phyloP scores from a whole-genome alignment of 768 basidiomycete genomes.

The Trametes cinnabarina region DNA sequence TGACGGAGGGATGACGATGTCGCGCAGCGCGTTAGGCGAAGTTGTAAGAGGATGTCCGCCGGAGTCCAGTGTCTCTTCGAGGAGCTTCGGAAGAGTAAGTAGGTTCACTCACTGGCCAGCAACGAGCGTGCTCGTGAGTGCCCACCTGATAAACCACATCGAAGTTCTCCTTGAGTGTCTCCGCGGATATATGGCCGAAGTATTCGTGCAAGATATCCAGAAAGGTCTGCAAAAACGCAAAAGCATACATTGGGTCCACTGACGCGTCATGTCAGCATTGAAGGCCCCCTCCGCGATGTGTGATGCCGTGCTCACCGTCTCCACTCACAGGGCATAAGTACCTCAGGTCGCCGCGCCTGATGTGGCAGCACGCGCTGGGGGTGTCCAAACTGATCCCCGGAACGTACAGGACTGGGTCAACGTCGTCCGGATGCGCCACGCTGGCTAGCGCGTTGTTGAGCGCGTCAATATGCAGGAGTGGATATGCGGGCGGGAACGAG shows the following conservation, averaged over 20 bases:
- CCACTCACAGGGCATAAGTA: slow-evolving; percentile 80
- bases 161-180: slow-evolving; percentile 85
- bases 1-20: slow-evolving; percentile 91
- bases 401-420: slow-evolving; percentile 77
- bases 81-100: slow-evolving; percentile 50
- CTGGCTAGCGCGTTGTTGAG: slow-evolving; percentile 71
- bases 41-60: slow-evolving; percentile 92
- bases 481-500: slow-evolving; percentile 70
- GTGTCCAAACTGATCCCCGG: slow-evolving; percentile 44
- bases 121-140: background rate
- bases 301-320: slow-evolving; percentile 71
- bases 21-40: slow-evolving; percentile 82
- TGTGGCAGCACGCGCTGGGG: slow-evolving; percentile 82
- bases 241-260: slow-evolving; percentile 90
- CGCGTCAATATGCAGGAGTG: slow-evolving; percentile 83
- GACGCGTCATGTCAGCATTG: too few species aligned
- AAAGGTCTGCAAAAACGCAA: slow-evolving; percentile 86
- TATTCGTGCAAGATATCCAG: slow-evolving; percentile 82
- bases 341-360: slow-evolving; percentile 71
- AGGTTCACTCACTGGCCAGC: too few species aligned
- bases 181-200: slow-evolving; percentile 79
- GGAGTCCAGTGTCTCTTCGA: slow-evolving; percentile 94
- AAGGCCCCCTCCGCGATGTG: too few species aligned
- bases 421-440: slow-evolving; percentile 47
- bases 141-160: slow-evolving; percentile 91